Conservation (phyloP, 2,329 filamentous ascomycete genomes). For the Huntiella moniliformis region DNA sequence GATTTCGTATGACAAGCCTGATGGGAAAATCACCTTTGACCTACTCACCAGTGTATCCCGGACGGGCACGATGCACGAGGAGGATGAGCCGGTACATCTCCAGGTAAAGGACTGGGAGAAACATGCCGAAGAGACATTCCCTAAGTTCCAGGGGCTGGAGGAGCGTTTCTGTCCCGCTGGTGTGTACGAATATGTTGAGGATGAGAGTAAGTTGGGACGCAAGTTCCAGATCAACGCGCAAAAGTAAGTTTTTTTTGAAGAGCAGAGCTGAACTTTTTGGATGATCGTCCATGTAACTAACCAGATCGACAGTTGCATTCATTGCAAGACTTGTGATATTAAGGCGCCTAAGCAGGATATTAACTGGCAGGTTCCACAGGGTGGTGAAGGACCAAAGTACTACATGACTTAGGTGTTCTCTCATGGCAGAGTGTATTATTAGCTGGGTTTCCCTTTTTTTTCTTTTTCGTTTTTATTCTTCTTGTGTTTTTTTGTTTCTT, state of each 20-base stretch:
- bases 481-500: constrained; percentile 4
- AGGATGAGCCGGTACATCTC: constrained; percentile 91
- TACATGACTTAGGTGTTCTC: constrained; percentile 36
- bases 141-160: constrained; percentile 78
- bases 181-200: constrained; percentile 96
- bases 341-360: constrained; percentile 95
- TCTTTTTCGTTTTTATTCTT: background rate
- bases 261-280: background rate
- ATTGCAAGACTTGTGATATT: constrained; percentile 99
- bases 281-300: constrained; percentile 5
- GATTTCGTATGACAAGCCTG: constrained; percentile 94
- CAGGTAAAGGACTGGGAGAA: constrained; percentile 91
- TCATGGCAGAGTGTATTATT: background rate
- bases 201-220: constrained; percentile 73
- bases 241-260: constrained; percentile 47
- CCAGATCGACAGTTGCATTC: constrained; percentile 59
- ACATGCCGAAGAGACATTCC: constrained; percentile 68
- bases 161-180: constrained; percentile 94
- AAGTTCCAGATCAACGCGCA: constrained; percentile 95
- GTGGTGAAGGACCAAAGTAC: constrained; percentile 61
- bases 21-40: constrained; percentile 87
- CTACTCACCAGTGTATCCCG: constrained; percentile 88
- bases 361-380: constrained; percentile 89
- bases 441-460: background rate
- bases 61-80: constrained; percentile 95